A percentile compares a stretch with the other conserved stretches of the same genome.
These are phyloP conservation scores for Strobilomyces dryophilus DNA, from an alignment of 768 basidiomycete species.

Conservation along the genomic window DNA sequence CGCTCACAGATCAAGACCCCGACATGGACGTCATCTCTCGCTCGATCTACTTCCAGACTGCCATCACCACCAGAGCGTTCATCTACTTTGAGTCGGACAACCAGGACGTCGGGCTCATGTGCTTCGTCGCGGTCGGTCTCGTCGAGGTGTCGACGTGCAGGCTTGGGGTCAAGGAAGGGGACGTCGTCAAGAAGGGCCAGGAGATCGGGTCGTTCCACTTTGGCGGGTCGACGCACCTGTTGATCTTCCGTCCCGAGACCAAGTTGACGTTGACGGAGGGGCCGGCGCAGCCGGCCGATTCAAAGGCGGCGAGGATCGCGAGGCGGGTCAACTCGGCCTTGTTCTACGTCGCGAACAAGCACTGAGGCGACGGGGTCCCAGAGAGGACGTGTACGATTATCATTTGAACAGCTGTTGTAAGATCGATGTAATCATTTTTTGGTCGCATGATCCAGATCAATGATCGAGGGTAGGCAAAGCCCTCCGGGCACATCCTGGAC, in stretches of 20 bases:
- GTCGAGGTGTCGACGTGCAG: constrained; percentile 60
- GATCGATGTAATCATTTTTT: too few relatives aligned
- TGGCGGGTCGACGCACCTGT: constrained; percentile 50
- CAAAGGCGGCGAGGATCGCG: background rate
- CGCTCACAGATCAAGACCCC: constrained; percentile 26
- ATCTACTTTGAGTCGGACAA: constrained; percentile 59
- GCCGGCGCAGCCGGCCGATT: background rate
- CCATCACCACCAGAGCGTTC: constrained; percentile 39
- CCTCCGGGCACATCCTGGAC: too few relatives aligned
- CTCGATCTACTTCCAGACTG: background rate
- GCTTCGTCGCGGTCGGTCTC: constrained; percentile 59
- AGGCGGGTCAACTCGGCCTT: background rate
- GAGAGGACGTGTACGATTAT: too few relatives aligned
- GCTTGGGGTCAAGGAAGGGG: constrained; percentile 41
- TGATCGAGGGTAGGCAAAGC: too few relatives aligned
- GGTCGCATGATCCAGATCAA: too few relatives aligned
- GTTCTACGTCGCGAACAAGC: background rate
- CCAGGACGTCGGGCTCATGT: constrained; percentile 50
- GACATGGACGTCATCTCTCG: constrained; percentile 18
- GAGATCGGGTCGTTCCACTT: constrained; percentile 63
- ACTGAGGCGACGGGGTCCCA: background rate
- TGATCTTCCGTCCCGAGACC: constrained; percentile 41
- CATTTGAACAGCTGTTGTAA: too few relatives aligned
- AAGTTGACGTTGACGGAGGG: constrained; percentile 8
- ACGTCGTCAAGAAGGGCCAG: constrained; percentile 50